phyloP scores from a whole-genome alignment of 73 alveolate species.

The Paramecium octaurelia region DNA sequence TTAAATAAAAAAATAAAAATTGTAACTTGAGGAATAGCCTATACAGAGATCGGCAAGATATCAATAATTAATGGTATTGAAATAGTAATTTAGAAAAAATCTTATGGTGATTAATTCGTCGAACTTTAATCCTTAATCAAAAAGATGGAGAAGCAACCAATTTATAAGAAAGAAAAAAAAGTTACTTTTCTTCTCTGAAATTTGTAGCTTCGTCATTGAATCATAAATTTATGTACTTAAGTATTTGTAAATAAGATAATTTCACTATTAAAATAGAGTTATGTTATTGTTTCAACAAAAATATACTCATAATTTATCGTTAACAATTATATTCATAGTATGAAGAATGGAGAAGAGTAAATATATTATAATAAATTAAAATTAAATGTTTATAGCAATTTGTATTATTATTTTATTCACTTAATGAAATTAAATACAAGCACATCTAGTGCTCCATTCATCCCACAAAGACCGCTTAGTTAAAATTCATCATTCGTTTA shows the following conservation, averaged over 20 bases:
- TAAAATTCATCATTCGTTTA: neutral
- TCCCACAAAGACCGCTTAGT: neutral
- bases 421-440: neutral
- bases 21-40: neutral
- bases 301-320: too few relatives aligned
- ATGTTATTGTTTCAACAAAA: too few relatives aligned
- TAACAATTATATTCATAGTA: too few relatives aligned
- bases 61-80: neutral
- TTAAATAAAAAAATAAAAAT: neutral
- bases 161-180: neutral
- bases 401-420: neutral
- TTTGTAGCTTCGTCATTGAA: neutral
- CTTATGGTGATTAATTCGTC: neutral
- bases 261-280: neutral
- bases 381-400: neutral
- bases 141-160: neutral
- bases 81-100: constrained; percentile 11
- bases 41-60: neutral
- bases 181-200: neutral
- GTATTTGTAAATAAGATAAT: neutral
- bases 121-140: neutral
- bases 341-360: neutral
- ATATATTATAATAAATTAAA: neutral
- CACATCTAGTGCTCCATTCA: neutral
- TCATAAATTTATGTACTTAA: neutral